Percentiles rank a stretch among this genome's conserved stretches.
Evolutionary conservation across 2,329 filamentous ascomycete species (phyloP).

Genomic region (Penicillium janthinellum): DNA sequence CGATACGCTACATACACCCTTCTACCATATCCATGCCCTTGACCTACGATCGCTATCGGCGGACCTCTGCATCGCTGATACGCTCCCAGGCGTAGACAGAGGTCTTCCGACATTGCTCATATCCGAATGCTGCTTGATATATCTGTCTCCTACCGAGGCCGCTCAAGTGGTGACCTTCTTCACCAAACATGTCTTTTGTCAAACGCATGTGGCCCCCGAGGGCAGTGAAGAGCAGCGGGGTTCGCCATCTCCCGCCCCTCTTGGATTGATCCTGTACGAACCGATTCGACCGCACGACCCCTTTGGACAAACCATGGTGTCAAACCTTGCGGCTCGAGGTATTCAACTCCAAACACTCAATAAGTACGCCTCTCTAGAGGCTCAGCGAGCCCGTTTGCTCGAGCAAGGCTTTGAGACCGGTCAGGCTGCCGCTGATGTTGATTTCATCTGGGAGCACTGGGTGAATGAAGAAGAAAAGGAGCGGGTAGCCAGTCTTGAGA

Average conservation of each 20-base stretch:
- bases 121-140: constrained; percentile 95
- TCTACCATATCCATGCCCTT: constrained; percentile 61
- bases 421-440: constrained; percentile 61
- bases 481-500: constrained; percentile 76
- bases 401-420: constrained; percentile 65
- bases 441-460: constrained; percentile 78
- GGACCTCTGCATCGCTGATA: constrained; percentile 8
- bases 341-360: constrained; percentile 84
- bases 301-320: constrained; percentile 90
- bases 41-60: constrained; percentile 66
- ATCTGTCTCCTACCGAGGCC: constrained; percentile 70
- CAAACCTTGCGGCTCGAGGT: constrained; percentile 78
- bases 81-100: constrained; percentile 53
- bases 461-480: constrained; percentile 70
- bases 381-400: constrained; percentile 69
- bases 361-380: constrained; percentile 66
- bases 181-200: constrained; percentile 51
- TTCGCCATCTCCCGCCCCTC: constrained; percentile 43
- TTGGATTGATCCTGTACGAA: constrained; percentile 79
- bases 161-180: constrained; percentile 67
- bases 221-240: constrained; percentile 5
- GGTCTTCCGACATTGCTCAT: constrained; percentile 78
- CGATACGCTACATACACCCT: constrained; percentile 49
- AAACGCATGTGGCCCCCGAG: constrained; percentile 26
- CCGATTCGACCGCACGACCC: constrained; percentile 80